Evolutionary conservation across 176 grass and related monocot genomes (phyloP).

Genomic region (Bolboschoenus planiculmis): DNA sequence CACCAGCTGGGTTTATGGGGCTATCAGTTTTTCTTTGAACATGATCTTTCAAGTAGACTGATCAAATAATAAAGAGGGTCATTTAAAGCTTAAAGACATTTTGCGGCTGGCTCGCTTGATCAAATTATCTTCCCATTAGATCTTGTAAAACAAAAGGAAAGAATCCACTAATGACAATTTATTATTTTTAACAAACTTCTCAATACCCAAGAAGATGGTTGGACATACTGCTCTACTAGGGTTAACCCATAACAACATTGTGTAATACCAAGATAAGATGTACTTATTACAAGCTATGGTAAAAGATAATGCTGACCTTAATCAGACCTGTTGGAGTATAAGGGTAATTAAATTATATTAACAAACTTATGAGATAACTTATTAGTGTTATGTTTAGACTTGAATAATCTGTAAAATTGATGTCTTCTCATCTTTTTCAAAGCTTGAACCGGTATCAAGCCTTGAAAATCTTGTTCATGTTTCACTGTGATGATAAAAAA

Average conservation of each 20-base stretch:
- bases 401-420: neutral
- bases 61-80: neutral
- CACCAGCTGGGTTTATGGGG: neutral
- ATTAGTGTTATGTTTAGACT: neutral
- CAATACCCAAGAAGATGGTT: neutral
- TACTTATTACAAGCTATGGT: neutral
- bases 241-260: neutral
- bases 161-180: neutral
- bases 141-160: neutral
- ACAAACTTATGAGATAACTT: neutral
- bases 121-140: neutral
- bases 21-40: neutral
- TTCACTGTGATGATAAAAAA: neutral
- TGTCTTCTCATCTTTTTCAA: neutral
- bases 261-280: neutral
- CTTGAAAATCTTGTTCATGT: neutral
- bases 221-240: neutral
- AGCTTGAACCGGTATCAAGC: neutral
- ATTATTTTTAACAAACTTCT: neutral
- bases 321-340: neutral
- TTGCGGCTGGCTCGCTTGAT: neutral
- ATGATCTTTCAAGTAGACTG: neutral
- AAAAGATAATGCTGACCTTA: neutral
- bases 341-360: neutral
- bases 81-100: neutral